phyloP scores from a whole-genome alignment of 2,329 filamentous ascomycete genomes.

The Gaeumannomyces tritici region DNA sequence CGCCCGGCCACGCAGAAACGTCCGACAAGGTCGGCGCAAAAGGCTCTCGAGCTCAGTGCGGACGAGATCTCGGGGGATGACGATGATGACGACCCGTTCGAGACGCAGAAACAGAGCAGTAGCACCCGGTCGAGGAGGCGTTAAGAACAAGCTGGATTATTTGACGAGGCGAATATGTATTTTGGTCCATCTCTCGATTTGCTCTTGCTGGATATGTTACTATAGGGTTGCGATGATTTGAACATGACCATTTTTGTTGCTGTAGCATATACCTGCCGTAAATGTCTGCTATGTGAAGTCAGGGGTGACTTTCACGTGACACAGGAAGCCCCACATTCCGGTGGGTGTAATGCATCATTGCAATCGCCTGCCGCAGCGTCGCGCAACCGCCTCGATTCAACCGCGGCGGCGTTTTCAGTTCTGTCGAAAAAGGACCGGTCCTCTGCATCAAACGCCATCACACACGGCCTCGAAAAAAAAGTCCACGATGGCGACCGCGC shows the following conservation, averaged over 20 bases:
- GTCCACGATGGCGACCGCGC: conserved; percentile 12
- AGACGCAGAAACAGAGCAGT: conserved; percentile 7
- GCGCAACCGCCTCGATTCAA: background rate
- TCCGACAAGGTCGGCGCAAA: conserved; percentile 25
- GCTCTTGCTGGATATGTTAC: too few species aligned
- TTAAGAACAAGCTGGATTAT: background rate
- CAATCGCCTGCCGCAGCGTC: background rate
- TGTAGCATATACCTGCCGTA: too few species aligned
- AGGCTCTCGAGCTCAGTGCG: conserved; percentile 20
- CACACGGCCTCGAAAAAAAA: background rate
- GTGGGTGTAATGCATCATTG: background rate
- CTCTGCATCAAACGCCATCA: background rate
- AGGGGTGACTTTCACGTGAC: background rate
- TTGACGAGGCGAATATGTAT: background rate
- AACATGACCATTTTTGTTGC: background rate
- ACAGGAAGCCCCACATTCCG: background rate
- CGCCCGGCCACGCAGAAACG: conserved; percentile 11
- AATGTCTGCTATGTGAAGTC: too few species aligned
- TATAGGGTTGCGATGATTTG: too few species aligned
- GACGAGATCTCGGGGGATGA: conserved; percentile 13
- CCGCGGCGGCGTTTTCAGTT: background rate
- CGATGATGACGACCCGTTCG: conserved; percentile 10
- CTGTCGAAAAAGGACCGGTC: background rate
- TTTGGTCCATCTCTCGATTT: background rate
- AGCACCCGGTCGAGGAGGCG: conserved; percentile 1